Base-by-base conservation (phyloP, 2,329 filamentous ascomycete genomes). In the Colletotrichum tamarilloi region DNA sequence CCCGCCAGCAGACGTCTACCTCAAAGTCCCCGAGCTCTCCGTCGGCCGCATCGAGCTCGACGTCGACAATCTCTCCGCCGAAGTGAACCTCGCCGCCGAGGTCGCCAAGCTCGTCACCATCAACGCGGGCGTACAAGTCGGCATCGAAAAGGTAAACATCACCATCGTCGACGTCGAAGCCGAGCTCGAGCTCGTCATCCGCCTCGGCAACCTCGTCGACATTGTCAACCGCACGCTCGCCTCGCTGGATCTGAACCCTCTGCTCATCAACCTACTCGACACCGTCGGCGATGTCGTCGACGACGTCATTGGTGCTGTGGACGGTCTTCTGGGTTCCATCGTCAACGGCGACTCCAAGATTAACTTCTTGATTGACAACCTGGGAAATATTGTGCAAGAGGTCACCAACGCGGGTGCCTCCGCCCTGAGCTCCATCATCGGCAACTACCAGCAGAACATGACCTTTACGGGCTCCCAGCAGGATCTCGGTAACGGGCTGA, bases 381-480 rank as follows among this genome's bases (percentile, higher is more conserved):
- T 91, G 2, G 90, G 90, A 46, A 91, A 91, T 76, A 91, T 92
- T 74, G 88, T 92, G 1, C 89, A 91, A 77, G 86, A 91, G 76
- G 88, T 90, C 0, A 83, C 83, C 1, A 87, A 86, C 26, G 81
- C 80, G 1, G 87, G 84, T 0, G 85, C 83, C 4, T 80, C 81
- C 35, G 77, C 84, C 1, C 80, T 89, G 1, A 86, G 84, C 69
- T 82, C 81, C 24, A 90, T 92, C 72, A 88, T 91, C 7, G 90
- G 90, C 63, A 88, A 90, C 77, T 92, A 85, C 78, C 77, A 85
- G 76, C 82, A 83, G 69, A 91, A 91, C 80, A 91, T 92, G 89
- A 91, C 89, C 2, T 83, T 79, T 70, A 85, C 83, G 9, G 84
- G 83, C 11, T 67, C 62, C n/a, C 67, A 72, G 24, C 60, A 62